Base-by-base conservation (phyloP, 164 flowering plant species). In the Umbellularia californica region DNA sequence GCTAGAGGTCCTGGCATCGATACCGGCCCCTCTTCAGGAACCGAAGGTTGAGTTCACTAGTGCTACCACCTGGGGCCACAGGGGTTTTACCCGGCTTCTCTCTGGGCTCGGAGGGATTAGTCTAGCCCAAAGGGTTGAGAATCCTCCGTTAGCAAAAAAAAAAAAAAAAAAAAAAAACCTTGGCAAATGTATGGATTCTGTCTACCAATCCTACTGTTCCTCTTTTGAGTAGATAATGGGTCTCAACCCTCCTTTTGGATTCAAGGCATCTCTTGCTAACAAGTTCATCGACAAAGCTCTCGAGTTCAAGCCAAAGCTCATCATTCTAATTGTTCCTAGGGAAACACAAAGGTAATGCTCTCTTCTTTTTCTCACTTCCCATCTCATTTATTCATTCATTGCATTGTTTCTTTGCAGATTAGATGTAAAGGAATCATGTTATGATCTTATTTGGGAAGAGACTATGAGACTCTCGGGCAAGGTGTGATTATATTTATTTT, bases 221-320 rank as follows among this genome's bases (percentile, higher is more conserved):
- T 58, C 58, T 28, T 67, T 10, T 33, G 23, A 11, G 52, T 78
- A 95, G 98, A 83, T 95, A 64, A 90, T 95, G 90, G 98, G 95
- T 20, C 83, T 95, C 65, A 93, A 90, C 82, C 97, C 98, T 69
- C 99, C 98, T 41, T 93, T 95, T 81, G 99, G 98, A 67, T 82
- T 86, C 6, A 86, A 88, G 68, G 89, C 90, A 23, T 58, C 83
- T 51, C 83, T 89, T 71, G 99, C 97, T 14, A 91, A 93, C 84
- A 76, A 83, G 82, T 93, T 90, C 77, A 86, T 95, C 30, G 72
- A 88, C 30, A 89, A 91, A 82, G 99, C 97, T 76, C 97, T 93
- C 24, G 82, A 88, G 81, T 95, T 95, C 81, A 84, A 85, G 55
- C 98, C 99, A 33, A 95, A 93, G 83, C 89, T 95, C 6, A 77